These are phyloP conservation scores for Pythium aristosporum DNA, from an alignment of 352 stramenopile genomes.

Conservation along the genomic window DNA sequence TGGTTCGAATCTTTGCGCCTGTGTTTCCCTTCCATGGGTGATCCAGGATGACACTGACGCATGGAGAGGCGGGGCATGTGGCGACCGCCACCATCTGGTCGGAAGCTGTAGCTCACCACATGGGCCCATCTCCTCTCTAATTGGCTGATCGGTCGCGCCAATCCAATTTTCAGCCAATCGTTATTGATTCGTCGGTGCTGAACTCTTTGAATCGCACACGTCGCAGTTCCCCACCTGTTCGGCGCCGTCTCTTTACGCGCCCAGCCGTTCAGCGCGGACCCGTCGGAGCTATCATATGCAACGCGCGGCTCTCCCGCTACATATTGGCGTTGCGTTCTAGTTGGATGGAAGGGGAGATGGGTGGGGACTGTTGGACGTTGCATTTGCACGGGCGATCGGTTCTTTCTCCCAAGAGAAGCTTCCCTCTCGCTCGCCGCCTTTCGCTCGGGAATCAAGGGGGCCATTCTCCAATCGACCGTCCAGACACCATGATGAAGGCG, in stretches of 20 bases:
- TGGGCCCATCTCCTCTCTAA: background rate
- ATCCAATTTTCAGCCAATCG: slow-evolving; percentile 11
- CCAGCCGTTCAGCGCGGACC: background rate
- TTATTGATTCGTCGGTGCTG: background rate
- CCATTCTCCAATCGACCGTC: background rate
- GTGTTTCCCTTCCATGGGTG: background rate
- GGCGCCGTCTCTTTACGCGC: slow-evolving; percentile 11
- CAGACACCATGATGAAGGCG: slow-evolving; percentile 10
- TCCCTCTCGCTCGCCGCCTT: background rate
- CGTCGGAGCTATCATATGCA: background rate
- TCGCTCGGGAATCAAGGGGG: background rate
- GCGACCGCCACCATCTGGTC: slow-evolving; percentile 10
- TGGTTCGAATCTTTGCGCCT: too few species aligned
- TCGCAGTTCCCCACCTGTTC: slow-evolving; percentile 17
- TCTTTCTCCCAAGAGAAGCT: background rate
- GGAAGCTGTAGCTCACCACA: background rate
- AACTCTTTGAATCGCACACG: slow-evolving; percentile 23
- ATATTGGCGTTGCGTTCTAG: too few species aligned
- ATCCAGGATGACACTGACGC: background rate
- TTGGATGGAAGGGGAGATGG: too few species aligned
- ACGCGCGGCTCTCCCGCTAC: background rate
- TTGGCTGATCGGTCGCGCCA: slow-evolving; percentile 1
- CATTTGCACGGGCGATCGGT: background rate
- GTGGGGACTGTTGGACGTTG: too few species aligned
- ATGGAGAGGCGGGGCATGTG: slow-evolving; percentile 11